phyloP scores from a whole-genome alignment of 1,284 basidiomycete species.

The Neolentinus lepideus region DNA sequence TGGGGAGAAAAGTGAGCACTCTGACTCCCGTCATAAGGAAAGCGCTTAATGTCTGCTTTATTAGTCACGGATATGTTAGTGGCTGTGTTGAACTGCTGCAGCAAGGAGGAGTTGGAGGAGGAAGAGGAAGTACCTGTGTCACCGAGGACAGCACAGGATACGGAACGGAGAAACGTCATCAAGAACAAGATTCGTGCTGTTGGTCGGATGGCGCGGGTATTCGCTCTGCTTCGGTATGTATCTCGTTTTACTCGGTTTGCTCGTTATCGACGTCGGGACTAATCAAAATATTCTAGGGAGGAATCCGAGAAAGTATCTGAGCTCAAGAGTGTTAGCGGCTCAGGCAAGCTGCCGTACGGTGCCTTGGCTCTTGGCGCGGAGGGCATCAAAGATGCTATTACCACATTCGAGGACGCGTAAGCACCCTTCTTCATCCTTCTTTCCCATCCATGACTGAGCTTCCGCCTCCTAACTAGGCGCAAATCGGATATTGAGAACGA shows the following conservation, averaged over 20 bases:
- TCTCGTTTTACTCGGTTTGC: background rate
- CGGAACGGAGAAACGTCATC: slow-evolving; percentile 79
- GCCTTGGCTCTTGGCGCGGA: slow-evolving; percentile 87
- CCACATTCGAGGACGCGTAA: slow-evolving; percentile 92
- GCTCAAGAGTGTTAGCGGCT: slow-evolving; percentile 85
- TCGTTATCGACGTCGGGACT: no score
- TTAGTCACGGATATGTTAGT: slow-evolving; percentile 94
- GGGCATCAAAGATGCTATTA: slow-evolving; percentile 94
- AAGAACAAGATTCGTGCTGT: slow-evolving; percentile 99
- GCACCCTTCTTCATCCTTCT: slow-evolving; percentile 18
- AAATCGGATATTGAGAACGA: slow-evolving; percentile 99
- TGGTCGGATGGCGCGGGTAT: slow-evolving; percentile 93
- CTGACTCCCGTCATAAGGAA: slow-evolving; percentile 3
- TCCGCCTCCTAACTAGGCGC: slow-evolving; percentile 44
- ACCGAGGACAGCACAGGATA: slow-evolving; percentile 38
- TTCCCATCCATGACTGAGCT: slow-evolving; percentile 1
- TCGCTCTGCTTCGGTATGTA: slow-evolving; percentile 86
- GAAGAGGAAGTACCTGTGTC: slow-evolving; percentile 39
- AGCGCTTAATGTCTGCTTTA: slow-evolving; percentile 2
- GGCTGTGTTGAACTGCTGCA: slow-evolving; percentile 89
- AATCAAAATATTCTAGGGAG: slow-evolving; percentile 49
- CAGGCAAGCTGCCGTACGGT: slow-evolving; percentile 78
- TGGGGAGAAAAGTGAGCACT: slow-evolving; percentile 82
- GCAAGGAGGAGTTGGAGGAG: slow-evolving; percentile 91
- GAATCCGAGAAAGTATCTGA: slow-evolving; percentile 98